Percentiles rank a stretch among this genome's conserved stretches.
Conservation (phyloP, 2,329 filamentous ascomycete genomes). For the Fusarium torulosum region DNA sequence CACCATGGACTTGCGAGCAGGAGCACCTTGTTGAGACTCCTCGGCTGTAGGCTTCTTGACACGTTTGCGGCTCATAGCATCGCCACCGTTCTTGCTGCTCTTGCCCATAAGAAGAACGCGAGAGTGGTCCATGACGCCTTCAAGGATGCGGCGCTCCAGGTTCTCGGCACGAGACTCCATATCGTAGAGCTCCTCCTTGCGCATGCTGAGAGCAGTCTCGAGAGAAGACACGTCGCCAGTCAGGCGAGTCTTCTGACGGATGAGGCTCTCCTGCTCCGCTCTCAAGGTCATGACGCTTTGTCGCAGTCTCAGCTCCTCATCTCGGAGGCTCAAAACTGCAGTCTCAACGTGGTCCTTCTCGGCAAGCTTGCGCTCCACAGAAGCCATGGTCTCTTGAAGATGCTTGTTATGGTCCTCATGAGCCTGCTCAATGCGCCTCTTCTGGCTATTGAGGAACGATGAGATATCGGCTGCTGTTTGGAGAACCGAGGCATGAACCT, state of each 20-base stretch:
- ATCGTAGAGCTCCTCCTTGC: slow-evolving; percentile 88
- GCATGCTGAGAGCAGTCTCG: slow-evolving; percentile 88
- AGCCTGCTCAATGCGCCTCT: slow-evolving; percentile 78
- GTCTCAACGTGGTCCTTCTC: slow-evolving; percentile 73
- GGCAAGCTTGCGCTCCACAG: slow-evolving; percentile 80
- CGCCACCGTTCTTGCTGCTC: slow-evolving; percentile 61
- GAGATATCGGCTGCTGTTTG: slow-evolving; percentile 86
- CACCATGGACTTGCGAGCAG: slow-evolving; percentile 56
- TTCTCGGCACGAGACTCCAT: slow-evolving; percentile 93
- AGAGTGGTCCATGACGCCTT: slow-evolving; percentile 96
- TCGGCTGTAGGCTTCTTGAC: slow-evolving; percentile 57
- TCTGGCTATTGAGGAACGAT: slow-evolving; percentile 83
- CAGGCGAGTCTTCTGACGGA: slow-evolving; percentile 81
- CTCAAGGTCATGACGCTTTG: slow-evolving; percentile 70
- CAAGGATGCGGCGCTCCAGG: slow-evolving; percentile 91
- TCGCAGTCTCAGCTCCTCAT: slow-evolving; percentile 66
- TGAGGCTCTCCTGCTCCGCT: slow-evolving; percentile 79
- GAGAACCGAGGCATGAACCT: slow-evolving; percentile 89
- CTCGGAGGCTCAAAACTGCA: slow-evolving; percentile 63
- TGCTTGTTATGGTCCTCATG: slow-evolving; percentile 83
- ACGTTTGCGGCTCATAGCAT: slow-evolving; percentile 71
- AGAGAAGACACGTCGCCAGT: slow-evolving; percentile 89
- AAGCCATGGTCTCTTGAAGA: slow-evolving; percentile 81
- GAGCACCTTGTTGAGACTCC: slow-evolving; percentile 42
- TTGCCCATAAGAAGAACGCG: slow-evolving; percentile 87